Conservation (phyloP, 2,329 filamentous ascomycete genomes). For the Dendryphion nanum region DNA sequence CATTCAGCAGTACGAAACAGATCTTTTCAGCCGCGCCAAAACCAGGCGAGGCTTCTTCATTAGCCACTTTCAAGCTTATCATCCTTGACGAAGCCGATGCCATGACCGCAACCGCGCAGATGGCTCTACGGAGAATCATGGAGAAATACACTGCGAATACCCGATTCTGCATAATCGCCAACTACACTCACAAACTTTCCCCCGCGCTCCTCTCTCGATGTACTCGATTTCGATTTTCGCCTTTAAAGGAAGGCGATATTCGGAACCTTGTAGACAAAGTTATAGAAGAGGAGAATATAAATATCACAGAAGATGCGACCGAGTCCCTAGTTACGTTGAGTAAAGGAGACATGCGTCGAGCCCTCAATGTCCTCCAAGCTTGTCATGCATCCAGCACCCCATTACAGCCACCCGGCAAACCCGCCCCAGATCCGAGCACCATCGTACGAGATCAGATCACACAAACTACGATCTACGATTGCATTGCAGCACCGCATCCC, state of each 20-base stretch:
- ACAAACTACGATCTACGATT: conserved; percentile 91
- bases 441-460: conserved; percentile 83
- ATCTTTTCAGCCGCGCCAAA: conserved; percentile 73
- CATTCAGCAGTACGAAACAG: conserved; percentile 95
- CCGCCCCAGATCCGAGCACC: conserved; percentile 50
- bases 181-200: conserved; percentile 97
- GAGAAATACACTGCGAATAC: conserved; percentile 99
- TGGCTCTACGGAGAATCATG: conserved; percentile 96
- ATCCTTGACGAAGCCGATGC: conserved; percentile 98
- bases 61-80: conserved; percentile 90
- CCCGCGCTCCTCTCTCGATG: conserved; percentile 90
- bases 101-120: conserved; percentile 98
- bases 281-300: conserved; percentile 80
- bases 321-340: conserved; percentile 83
- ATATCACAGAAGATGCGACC: conserved; percentile 76
- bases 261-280: conserved; percentile 83
- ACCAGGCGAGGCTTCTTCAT: conserved; percentile 44
- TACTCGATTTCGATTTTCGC: conserved; percentile 92
- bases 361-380: conserved; percentile 92
- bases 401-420: conserved; percentile 49
- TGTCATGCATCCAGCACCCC: conserved; percentile 87
- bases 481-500: conserved; percentile 92
- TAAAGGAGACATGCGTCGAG: conserved; percentile 94
- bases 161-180: conserved; percentile 96
- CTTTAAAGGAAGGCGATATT: conserved; percentile 86